phyloP scores from a whole-genome alignment of 176 grass and related monocot genomes.

The Paspalum vaginatum region DNA sequence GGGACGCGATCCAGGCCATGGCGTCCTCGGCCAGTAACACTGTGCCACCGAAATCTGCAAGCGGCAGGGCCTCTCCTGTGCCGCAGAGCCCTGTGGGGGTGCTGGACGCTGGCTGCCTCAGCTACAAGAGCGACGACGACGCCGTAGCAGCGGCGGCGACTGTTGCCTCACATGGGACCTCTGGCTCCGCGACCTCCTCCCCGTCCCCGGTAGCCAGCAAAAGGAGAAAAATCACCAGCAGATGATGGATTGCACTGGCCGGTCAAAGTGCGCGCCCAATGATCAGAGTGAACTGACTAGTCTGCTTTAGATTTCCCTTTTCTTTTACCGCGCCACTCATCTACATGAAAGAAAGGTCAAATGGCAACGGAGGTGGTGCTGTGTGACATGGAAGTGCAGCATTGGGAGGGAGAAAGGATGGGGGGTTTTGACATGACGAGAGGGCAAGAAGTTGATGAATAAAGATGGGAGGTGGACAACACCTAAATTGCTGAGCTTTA shows the following conservation, averaged over 20 bases:
- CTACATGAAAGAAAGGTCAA: conserved; percentile 31
- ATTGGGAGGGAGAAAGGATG: conserved; percentile 20
- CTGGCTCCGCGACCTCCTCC: neutral
- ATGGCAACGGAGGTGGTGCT: conserved; percentile 6
- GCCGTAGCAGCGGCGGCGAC: conserved; percentile 4
- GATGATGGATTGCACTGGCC: conserved; percentile 37
- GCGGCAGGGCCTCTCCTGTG: conserved; percentile 34
- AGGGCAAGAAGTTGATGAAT: conserved; percentile 43
- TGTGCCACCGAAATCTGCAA: conserved; percentile 44
- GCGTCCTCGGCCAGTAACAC: conserved; percentile 46
- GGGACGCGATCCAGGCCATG: conserved; percentile 56
- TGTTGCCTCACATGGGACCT: conserved; percentile 57
- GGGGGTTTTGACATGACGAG: conserved; percentile 42
- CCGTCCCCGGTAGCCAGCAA: conserved; percentile 57
- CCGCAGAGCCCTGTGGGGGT: conserved; percentile 77
- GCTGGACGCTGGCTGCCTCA: conserved; percentile 75
- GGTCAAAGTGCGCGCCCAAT: conserved; percentile 34
- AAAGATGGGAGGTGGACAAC: conserved; percentile 49
- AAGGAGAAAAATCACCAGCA: conserved; percentile 66
- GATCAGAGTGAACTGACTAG: conserved; percentile 13
- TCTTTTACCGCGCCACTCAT: conserved; percentile 24
- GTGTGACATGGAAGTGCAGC: conserved; percentile 29
- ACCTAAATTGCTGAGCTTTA: conserved; percentile 41
- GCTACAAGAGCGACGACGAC: conserved; percentile 68
- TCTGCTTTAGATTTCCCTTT: conserved; percentile 1